Evolutionary conservation across 306 rosid species (phyloP).

Genomic region (Neltuma alba): DNA sequence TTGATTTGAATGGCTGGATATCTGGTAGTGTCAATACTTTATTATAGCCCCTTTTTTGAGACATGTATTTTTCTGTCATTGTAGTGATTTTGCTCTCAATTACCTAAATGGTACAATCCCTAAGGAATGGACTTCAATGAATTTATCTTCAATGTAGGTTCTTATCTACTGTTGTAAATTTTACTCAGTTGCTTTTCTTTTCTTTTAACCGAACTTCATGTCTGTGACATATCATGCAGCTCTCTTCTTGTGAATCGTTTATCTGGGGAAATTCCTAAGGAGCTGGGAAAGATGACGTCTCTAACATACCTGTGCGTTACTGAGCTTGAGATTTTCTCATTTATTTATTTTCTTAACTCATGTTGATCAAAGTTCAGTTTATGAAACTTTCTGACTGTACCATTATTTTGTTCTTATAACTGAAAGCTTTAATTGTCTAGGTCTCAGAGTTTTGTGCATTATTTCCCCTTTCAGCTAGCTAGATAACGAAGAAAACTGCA

Average conservation of each 20-base stretch:
- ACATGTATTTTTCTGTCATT: constrained; percentile 20
- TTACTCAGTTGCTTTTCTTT: constrained; percentile 27
- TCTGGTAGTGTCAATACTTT: not conserved
- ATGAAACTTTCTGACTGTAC: constrained; percentile 29
- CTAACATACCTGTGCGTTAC: constrained; percentile 65
- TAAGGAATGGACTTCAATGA: constrained; percentile 67
- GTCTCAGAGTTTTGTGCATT: constrained; percentile 15
- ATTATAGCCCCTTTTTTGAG: constrained; percentile 10
- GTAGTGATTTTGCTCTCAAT: constrained; percentile 66
- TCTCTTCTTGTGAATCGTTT: constrained; percentile 76
- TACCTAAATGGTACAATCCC: constrained; percentile 81
- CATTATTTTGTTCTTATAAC: constrained; percentile 14
- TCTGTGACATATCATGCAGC: constrained; percentile 52
- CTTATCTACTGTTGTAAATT: constrained; percentile 29
- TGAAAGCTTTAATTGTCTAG: not conserved
- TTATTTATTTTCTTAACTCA: constrained; percentile 1
- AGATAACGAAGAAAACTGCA: constrained; percentile 1
- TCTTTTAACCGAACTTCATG: constrained; percentile 35
- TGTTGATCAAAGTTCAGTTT: constrained; percentile 28
- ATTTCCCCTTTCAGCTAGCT: constrained; percentile 3
- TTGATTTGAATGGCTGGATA: not conserved
- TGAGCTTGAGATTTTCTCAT: constrained; percentile 18
- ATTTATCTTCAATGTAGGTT: constrained; percentile 64
- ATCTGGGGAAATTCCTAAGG: constrained; percentile 84
- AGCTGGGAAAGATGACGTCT: constrained; percentile 65